phyloP scores from a whole-genome alignment of 441 rosid genomes.

The Gossypium gossypioides region DNA sequence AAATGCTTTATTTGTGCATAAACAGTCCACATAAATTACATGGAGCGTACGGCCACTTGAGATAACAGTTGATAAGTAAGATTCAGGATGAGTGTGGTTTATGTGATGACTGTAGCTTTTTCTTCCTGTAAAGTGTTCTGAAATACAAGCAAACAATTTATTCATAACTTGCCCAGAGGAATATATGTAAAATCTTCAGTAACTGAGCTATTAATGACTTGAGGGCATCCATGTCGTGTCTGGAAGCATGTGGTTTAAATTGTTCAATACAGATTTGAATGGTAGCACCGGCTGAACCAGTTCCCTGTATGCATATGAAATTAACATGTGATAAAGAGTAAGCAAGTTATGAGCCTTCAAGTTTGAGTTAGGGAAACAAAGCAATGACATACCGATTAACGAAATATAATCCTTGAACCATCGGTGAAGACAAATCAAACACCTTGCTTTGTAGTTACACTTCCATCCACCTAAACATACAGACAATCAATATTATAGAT shows the following conservation, averaged over 20 bases:
- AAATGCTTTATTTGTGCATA: slow-evolving; percentile 15
- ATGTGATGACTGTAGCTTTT: slow-evolving; percentile 84
- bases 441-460: slow-evolving; percentile 82
- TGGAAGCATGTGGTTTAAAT: slow-evolving; percentile 65
- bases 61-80: slow-evolving; percentile 15
- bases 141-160: slow-evolving; percentile 18
- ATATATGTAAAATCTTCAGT: background rate
- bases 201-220: slow-evolving; percentile 71
- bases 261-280: slow-evolving; percentile 75
- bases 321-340: background rate
- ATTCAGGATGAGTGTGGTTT: slow-evolving; percentile 9
- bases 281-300: slow-evolving; percentile 93
- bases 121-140: slow-evolving; percentile 87
- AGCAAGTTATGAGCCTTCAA: background rate
- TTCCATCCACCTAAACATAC: slow-evolving; percentile 69
- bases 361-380: background rate
- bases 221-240: slow-evolving; percentile 82
- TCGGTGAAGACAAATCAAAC: slow-evolving; percentile 79
- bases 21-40: slow-evolving; percentile 13
- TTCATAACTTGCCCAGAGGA: slow-evolving; percentile 6
- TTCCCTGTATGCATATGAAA: slow-evolving; percentile 43
- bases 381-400: slow-evolving; percentile 51
- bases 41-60: background rate
- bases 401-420: slow-evolving; percentile 79
- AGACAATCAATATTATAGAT: background rate